Conservation (phyloP, 2,329 filamentous ascomycete genomes). For the Beauveria sp. region DNA sequence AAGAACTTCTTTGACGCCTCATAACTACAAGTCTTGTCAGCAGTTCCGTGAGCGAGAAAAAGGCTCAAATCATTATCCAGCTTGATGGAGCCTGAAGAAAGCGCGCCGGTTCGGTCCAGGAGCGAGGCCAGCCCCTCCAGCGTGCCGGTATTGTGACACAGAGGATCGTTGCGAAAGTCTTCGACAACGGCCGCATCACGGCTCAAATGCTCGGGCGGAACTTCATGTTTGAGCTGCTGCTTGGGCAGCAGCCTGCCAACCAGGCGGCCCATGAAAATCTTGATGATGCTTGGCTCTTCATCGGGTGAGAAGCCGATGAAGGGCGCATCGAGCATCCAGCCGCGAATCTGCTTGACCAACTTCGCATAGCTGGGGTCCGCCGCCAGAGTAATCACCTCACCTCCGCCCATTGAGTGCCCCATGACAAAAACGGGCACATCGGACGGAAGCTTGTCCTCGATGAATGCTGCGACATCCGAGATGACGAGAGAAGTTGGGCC, state of each 20-base stretch:
- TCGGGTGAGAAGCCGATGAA: constrained; percentile 66
- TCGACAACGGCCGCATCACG: constrained; percentile 58
- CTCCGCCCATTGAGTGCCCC: constrained; percentile 89
- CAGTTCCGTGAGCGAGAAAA: constrained; percentile 70
- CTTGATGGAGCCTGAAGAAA: constrained; percentile 49
- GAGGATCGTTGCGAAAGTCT: constrained; percentile 54
- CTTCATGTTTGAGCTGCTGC: constrained; percentile 56
- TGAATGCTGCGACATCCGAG: constrained; percentile 70
- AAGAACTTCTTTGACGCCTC: constrained; percentile 58
- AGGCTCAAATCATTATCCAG: constrained; percentile 53
- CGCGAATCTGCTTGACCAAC: constrained; percentile 54
- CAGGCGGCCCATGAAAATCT: constrained; percentile 58
- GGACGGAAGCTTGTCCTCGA: constrained; percentile 49
- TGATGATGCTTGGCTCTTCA: constrained; percentile 55
- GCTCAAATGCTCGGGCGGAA: constrained; percentile 57
- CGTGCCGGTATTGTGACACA: constrained; percentile 79
- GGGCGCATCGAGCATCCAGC: constrained; percentile 70
- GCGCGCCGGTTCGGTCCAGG: constrained; percentile 61
- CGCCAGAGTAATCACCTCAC: constrained; percentile 59
- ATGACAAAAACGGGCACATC: constrained; percentile 68
- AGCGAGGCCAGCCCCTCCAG: constrained; percentile 72
- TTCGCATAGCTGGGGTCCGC: constrained; percentile 43
- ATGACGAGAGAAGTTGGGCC: constrained; percentile 68
- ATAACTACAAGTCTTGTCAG: constrained; percentile 62
- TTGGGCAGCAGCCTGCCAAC: constrained; percentile 60